Percentiles rank a stretch among this genome's conserved stretches.
These are phyloP conservation scores for Ceratobasidium sp. DNA, from an alignment of 1,284 basidiomycete species.

Conservation along the genomic window DNA sequence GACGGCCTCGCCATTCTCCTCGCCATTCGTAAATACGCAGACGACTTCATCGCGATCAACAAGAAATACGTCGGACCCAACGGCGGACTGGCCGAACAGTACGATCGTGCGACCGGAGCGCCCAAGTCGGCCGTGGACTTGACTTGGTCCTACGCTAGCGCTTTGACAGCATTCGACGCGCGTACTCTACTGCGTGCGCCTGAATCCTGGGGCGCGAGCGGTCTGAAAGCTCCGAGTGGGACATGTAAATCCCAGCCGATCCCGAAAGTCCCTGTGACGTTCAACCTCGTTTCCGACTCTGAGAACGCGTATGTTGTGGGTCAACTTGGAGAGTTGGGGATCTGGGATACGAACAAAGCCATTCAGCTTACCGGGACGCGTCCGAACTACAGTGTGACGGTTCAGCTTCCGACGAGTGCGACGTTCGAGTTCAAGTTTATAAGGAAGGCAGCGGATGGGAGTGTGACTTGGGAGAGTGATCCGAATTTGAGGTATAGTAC, in stretches of 20 bases:
- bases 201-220: conserved; percentile 33
- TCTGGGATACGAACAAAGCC: conserved; percentile 75
- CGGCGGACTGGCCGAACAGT: conserved; percentile 73
- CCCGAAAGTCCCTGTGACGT: conserved; percentile 59
- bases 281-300: conserved; percentile 35
- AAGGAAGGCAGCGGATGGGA: conserved; percentile 68
- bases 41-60: conserved; percentile 70
- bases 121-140: conserved; percentile 71
- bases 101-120: conserved; percentile 62
- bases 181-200: conserved; percentile 54
- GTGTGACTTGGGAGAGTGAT: conserved; percentile 73
- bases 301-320: conserved; percentile 77
- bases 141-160: conserved; percentile 77
- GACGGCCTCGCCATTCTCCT: conserved; percentile 52
- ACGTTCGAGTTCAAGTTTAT: conserved; percentile 79
- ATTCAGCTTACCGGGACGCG: conserved; percentile 59
- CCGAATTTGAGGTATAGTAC: conserved; percentile 67
- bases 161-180: conserved; percentile 68
- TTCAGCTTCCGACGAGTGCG: conserved; percentile 66
- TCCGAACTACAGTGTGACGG: conserved; percentile 62
- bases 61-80: conserved; percentile 69
- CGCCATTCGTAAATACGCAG: conserved; percentile 68
- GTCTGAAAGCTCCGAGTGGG: conserved; percentile 61
- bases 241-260: conserved; percentile 60
- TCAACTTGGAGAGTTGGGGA: conserved; percentile 68